A percentile compares a stretch with the other conserved stretches of the same genome.
These are phyloP conservation scores for Xylariaceae sp. DNA, from an alignment of 2,329 filamentous ascomycete species.

Conservation along the genomic window DNA sequence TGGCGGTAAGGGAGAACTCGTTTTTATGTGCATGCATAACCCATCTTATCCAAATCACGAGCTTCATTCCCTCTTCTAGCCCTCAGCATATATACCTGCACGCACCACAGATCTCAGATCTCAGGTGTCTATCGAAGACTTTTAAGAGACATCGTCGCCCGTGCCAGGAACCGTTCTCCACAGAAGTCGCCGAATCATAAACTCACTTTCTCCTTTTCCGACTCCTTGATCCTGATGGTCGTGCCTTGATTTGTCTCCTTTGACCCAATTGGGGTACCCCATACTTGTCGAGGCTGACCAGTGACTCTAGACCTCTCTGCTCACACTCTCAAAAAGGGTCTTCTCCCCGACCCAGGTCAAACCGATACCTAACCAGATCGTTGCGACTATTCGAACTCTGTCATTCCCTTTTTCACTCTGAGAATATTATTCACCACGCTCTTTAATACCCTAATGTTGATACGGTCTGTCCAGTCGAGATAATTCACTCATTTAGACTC, in stretches of 20 bases:
- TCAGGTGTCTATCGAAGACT: constrained; percentile 24
- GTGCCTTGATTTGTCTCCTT: constrained; percentile 23
- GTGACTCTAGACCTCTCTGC: constrained; percentile 27
- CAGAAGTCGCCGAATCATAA: constrained; percentile 26
- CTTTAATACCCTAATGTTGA: constrained; percentile 59
- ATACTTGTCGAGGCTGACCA: constrained; percentile 27
- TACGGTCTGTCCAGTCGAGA: constrained; percentile 44
- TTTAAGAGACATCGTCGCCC: constrained; percentile 23
- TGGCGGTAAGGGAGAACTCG: constrained; percentile 50
- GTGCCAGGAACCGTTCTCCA: constrained; percentile 28
- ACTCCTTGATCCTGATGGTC: constrained; percentile 24
- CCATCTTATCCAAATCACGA: background rate
- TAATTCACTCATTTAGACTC: constrained; percentile 43
- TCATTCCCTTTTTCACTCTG: constrained; percentile 51
- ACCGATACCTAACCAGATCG: constrained; percentile 37
- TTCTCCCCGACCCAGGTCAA: constrained; percentile 42
- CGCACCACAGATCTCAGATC: constrained; percentile 16
- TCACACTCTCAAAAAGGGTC: constrained; percentile 47
- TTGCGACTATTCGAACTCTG: constrained; percentile 47
- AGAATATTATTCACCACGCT: constrained; percentile 50
- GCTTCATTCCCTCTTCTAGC: background rate
- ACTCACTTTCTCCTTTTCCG: constrained; percentile 23
- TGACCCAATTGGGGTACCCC: constrained; percentile 19
- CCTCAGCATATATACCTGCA: constrained; percentile 14
- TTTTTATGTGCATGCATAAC: constrained; percentile 22